Percentiles rank a stretch among this genome's conserved stretches.
These are phyloP conservation scores for Volvox africanus DNA, from an alignment of 139 green algal genomes.

Conservation along the genomic window DNA sequence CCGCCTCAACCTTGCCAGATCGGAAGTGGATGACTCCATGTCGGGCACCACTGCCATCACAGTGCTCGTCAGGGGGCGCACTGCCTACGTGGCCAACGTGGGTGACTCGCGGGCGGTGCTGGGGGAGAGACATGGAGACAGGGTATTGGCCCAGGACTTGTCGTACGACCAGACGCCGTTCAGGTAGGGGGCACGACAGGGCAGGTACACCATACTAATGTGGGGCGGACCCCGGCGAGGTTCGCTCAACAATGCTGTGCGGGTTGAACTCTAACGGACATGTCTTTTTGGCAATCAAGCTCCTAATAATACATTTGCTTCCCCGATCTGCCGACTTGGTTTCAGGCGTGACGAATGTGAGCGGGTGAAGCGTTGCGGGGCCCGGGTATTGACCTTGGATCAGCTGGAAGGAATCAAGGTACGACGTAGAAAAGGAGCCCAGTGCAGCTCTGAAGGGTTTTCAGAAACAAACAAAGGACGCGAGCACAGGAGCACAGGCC, in stretches of 20 bases:
- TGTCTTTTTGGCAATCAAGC: too few relatives aligned
- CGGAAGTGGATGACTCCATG: slow-evolving; percentile 71
- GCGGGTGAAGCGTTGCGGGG: slow-evolving; percentile 86
- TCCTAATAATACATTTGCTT: too few relatives aligned
- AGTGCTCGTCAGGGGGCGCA: slow-evolving; percentile 75
- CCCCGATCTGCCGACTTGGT: background rate
- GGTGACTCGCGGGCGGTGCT: slow-evolving; percentile 92
- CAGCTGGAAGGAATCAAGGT: slow-evolving; percentile 90
- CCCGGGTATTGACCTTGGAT: slow-evolving; percentile 93
- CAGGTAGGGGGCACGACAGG: background rate
- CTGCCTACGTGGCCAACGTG: slow-evolving; percentile 90
- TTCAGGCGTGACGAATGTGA: slow-evolving; percentile 90
- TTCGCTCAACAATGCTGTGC: too few relatives aligned
- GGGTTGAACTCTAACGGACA: too few relatives aligned
- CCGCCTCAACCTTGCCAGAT: background rate
- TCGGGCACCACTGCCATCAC: slow-evolving; percentile 90
- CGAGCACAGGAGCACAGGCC: too few relatives aligned
- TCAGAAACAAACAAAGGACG: too few relatives aligned
- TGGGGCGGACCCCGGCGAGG: too few relatives aligned
- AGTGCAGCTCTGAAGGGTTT: too few relatives aligned
- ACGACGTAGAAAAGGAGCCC: background rate
- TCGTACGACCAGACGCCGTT: slow-evolving; percentile 89
- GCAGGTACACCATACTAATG: background rate
- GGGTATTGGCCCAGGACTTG: slow-evolving; percentile 71
- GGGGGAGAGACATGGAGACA: slow-evolving; percentile 72